A percentile compares a stretch with the other conserved stretches of the same genome.
phyloP scores from a whole-genome alignment of 2,329 filamentous ascomycete genomes.

The Pyricularia grisea region DNA sequence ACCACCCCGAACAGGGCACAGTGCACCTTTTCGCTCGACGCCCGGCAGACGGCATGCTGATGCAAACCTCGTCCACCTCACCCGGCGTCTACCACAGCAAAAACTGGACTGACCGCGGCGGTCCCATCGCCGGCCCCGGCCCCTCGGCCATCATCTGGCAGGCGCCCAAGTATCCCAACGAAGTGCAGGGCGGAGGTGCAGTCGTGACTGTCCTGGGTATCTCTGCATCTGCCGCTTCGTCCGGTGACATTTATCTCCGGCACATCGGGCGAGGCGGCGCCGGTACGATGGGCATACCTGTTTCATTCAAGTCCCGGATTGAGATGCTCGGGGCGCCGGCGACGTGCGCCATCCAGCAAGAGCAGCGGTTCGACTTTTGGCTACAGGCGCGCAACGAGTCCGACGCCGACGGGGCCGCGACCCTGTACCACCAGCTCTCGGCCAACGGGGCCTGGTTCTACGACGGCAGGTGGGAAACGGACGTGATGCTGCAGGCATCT shows the following conservation, averaged over 20 bases:
- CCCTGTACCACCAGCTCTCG: not conserved
- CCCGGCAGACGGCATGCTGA: not conserved
- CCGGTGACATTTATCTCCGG: not conserved
- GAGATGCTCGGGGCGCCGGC: not conserved
- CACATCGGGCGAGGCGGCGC: not conserved
- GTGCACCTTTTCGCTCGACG: not conserved
- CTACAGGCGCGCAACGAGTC: not conserved
- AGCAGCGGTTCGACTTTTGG: conserved; percentile 3
- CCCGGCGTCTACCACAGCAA: not conserved
- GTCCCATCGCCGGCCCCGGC: not conserved
- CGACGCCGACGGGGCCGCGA: not conserved
- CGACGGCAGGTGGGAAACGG: not conserved
- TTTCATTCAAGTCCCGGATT: not conserved
- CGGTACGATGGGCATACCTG: no score
- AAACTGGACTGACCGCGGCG: not conserved
- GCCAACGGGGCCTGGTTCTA: not conserved
- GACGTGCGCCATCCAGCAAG: not conserved
- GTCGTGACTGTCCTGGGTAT: not conserved
- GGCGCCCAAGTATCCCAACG: not conserved
- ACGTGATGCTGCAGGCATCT: not conserved
- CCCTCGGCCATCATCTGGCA: not conserved
- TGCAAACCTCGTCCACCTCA: not conserved
- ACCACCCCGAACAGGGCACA: not conserved
- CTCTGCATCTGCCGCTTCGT: not conserved
- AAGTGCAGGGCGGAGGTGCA: not conserved